These are phyloP conservation scores for Chlorella ohadii DNA, from an alignment of 139 green algal species.

Conservation along the genomic window DNA sequence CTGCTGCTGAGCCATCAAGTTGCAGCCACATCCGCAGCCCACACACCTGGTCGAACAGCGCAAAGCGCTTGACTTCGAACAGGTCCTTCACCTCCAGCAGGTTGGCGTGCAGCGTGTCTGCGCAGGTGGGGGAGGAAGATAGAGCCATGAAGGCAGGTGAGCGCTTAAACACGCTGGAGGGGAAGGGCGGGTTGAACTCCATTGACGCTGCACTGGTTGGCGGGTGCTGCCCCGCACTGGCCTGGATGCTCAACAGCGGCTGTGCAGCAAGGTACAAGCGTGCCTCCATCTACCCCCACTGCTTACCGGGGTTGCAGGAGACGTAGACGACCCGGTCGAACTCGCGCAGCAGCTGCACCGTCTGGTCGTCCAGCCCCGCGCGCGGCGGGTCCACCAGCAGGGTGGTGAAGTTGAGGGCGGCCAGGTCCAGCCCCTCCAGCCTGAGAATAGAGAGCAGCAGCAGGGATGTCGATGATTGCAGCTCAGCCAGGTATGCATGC, in stretches of 20 bases:
- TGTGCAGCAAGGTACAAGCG: background rate
- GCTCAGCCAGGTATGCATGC: no score
- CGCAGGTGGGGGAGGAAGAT: background rate
- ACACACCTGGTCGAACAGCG: constrained; percentile 82
- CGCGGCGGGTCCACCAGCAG: constrained; percentile 90
- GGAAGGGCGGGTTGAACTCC: no score
- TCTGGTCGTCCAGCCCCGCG: constrained; percentile 62
- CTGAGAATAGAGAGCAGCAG: no score
- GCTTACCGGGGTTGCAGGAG: constrained; percentile 87
- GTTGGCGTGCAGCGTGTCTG: constrained; percentile 47
- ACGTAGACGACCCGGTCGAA: constrained; percentile 94
- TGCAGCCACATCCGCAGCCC: background rate
- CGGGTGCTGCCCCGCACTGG: no score
- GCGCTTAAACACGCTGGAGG: no score
- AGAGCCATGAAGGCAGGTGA: background rate
- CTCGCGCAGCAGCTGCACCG: constrained; percentile 64
- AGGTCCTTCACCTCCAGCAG: constrained; percentile 44
- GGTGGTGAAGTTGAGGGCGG: constrained; percentile 65
- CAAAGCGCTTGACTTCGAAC: constrained; percentile 79
- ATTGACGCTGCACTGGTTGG: no score
- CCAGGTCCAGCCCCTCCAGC: constrained; percentile 31
- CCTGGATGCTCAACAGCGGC: background rate
- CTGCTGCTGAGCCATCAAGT: background rate
- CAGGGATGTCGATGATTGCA: no score
- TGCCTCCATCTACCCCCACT: background rate